Conservation (phyloP, 208 protist species). For the Trypanosoma boissoni region DNA sequence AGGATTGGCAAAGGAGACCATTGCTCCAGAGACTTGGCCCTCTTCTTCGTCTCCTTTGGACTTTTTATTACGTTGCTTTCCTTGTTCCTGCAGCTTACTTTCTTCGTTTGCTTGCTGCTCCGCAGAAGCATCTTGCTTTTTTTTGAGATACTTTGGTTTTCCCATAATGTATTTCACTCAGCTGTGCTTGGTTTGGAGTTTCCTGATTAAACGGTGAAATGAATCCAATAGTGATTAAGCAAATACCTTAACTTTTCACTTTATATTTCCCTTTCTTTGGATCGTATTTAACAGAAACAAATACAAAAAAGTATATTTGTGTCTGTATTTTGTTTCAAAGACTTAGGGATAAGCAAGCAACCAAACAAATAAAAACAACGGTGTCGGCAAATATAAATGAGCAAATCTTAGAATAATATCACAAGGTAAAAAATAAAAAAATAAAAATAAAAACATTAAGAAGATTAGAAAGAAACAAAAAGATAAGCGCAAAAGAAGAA, state of each 20-base stretch:
- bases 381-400: too few species aligned
- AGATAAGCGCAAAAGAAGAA: not conserved
- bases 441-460: constrained; percentile 19
- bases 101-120: too few species aligned
- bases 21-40: constrained; percentile 56
- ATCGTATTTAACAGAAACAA: too few species aligned
- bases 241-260: constrained; percentile 7
- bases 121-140: constrained; percentile 60
- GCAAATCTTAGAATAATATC: too few species aligned
- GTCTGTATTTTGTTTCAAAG: too few species aligned
- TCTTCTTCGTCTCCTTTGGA: constrained; percentile 19
- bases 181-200: too few species aligned
- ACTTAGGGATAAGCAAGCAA: too few species aligned
- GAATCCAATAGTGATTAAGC: not conserved
- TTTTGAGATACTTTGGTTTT: constrained; percentile 84
- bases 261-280: not conserved
- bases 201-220: not conserved
- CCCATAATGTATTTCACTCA: constrained; percentile 40
- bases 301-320: too few species aligned
- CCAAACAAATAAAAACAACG: too few species aligned
- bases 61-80: not conserved
- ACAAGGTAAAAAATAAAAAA: constrained; percentile 9
- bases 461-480: constrained; percentile 20
- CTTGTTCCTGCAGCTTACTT: too few species aligned
- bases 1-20: constrained; percentile 83